These are phyloP conservation scores for Ceratocystis lukuohia DNA, from an alignment of 2,329 filamentous ascomycete genomes.

Conservation along the genomic window DNA sequence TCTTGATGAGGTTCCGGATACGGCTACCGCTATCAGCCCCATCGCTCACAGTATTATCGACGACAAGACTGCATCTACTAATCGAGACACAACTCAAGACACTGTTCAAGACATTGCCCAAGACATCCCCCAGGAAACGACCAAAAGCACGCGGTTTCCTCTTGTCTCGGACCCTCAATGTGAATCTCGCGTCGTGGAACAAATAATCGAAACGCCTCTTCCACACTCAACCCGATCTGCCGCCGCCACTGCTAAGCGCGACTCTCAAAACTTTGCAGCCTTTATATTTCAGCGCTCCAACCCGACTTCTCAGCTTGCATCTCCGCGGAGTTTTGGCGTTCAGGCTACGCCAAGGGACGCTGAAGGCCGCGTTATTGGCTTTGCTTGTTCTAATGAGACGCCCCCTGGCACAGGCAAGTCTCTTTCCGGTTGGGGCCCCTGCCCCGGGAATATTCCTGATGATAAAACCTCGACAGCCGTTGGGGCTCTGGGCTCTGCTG, in stretches of 20 bases:
- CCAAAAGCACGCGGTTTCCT: background rate
- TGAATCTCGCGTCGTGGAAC: slow-evolving; percentile 9
- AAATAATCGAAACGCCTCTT: slow-evolving; percentile 8
- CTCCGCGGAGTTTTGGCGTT: slow-evolving; percentile 36
- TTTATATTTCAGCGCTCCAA: slow-evolving; percentile 45
- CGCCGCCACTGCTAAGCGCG: background rate
- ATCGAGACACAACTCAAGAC: background rate
- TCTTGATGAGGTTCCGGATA: too few species aligned
- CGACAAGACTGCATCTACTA: background rate
- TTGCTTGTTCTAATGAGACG: slow-evolving; percentile 39
- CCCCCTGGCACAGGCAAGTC: slow-evolving; percentile 19
- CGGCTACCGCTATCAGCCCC: background rate
- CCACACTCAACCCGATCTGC: background rate
- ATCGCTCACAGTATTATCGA: background rate
- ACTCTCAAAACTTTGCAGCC: slow-evolving; percentile 42
- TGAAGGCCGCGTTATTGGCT: slow-evolving; percentile 43
- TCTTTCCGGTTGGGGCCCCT: slow-evolving; percentile 17
- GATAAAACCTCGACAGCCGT: background rate
- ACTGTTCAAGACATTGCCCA: background rate
- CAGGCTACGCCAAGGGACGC: slow-evolving; percentile 42
- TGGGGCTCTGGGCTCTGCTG: background rate
- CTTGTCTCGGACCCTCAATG: background rate
- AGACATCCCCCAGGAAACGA: background rate
- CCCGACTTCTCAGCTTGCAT: slow-evolving; percentile 37
- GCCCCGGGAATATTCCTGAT: slow-evolving; percentile 7